Evolutionary conservation across 1,139 yeast species (phyloP).

Genomic region (Suhomyces bokatorum): DNA sequence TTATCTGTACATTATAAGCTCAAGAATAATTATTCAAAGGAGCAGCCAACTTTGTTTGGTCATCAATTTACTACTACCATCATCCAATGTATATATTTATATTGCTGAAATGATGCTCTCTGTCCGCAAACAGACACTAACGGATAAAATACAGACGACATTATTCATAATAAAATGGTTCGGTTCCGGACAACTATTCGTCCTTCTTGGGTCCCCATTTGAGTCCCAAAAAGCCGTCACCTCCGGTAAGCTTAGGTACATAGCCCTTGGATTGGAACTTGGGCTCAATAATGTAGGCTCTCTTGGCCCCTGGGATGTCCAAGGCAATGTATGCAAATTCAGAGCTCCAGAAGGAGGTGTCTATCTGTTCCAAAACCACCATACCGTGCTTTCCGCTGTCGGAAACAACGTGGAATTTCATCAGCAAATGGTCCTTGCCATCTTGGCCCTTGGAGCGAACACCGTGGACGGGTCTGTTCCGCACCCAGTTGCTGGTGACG

Average conservation of each 20-base stretch:
- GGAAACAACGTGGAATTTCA: constrained; percentile 88
- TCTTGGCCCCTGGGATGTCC: constrained; percentile 70
- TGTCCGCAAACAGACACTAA: constrained; percentile 1
- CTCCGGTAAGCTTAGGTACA: constrained; percentile 33
- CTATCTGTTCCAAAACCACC: constrained; percentile 78
- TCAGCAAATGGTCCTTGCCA: constrained; percentile 76
- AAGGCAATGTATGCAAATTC: constrained; percentile 74
- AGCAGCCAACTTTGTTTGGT: too few species aligned
- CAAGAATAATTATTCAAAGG: too few species aligned
- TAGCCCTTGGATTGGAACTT: constrained; percentile 42
- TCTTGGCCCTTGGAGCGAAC: constrained; percentile 59
- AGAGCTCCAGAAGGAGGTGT: constrained; percentile 63
- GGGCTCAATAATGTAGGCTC: constrained; percentile 73
- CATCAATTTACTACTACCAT: too few species aligned
- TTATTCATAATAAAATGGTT: background rate
- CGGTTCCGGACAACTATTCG: constrained; percentile 16
- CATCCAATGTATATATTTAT: background rate
- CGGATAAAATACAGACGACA: constrained; percentile 6
- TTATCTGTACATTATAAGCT: too few species aligned
- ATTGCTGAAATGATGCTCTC: constrained; percentile 1
- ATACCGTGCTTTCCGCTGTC: constrained; percentile 53
- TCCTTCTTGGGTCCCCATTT: constrained; percentile 82
- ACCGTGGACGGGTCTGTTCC: constrained; percentile 77
- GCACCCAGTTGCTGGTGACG: constrained; percentile 71
- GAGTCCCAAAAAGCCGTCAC: constrained; percentile 70